These are phyloP conservation scores for Phoenix dactylifera DNA, from an alignment of 176 grass and related monocot genomes.

Conservation along the genomic window DNA sequence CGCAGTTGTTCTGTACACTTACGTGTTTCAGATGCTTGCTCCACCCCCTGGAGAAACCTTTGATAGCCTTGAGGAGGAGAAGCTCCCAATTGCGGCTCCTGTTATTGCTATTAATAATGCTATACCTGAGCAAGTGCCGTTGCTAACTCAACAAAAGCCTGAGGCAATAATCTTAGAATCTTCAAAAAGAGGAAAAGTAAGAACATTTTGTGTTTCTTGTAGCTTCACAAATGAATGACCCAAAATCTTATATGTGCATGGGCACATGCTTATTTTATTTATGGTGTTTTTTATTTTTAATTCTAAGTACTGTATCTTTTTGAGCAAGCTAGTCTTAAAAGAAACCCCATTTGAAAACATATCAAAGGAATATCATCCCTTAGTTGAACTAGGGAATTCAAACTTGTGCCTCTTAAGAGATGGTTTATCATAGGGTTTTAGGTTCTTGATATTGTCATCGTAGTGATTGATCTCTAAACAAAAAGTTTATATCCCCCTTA, in stretches of 20 bases:
- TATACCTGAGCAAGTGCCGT: conserved; percentile 46
- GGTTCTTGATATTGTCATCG: too few species aligned
- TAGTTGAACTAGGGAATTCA: too few species aligned
- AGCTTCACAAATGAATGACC: conserved; percentile 1
- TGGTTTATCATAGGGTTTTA: too few species aligned
- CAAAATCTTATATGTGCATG: conserved; percentile 4
- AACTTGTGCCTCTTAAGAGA: too few species aligned
- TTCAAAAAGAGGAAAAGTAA: conserved; percentile 20
- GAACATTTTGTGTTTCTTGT: neutral
- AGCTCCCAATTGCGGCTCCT: conserved; percentile 33
- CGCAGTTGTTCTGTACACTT: conserved; percentile 96
- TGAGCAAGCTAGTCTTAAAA: neutral
- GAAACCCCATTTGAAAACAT: too few species aligned
- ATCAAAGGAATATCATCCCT: too few species aligned
- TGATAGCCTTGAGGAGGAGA: conserved; percentile 52
- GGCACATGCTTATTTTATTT: too few species aligned
- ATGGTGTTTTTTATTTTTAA: too few species aligned
- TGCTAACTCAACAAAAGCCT: conserved; percentile 33
- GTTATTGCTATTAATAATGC: conserved; percentile 19
- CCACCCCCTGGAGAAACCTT: conserved; percentile 73
- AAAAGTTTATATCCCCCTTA: too few species aligned
- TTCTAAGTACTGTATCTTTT: too few species aligned
- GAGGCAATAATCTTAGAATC: neutral
- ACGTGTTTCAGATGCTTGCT: conserved; percentile 98
- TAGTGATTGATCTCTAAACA: too few species aligned